Base-by-base conservation (phyloP, 2,329 filamentous ascomycete species). In the Ophiostoma australiae region DNA sequence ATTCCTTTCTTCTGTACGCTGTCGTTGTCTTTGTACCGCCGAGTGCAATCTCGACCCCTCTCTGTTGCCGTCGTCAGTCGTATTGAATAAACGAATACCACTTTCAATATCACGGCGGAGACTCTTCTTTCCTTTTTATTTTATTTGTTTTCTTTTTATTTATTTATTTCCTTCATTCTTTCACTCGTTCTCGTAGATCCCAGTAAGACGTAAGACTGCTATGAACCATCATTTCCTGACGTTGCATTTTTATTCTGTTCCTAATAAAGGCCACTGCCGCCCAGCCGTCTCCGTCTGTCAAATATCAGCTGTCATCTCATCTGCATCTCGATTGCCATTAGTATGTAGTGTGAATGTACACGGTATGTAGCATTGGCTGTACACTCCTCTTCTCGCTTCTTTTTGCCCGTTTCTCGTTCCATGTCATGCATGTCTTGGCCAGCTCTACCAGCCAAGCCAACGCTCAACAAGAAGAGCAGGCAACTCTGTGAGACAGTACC, bases 321-420 rank as follows among this genome's bases (percentile, higher is more conserved):
- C 52, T 48, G 17, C 52, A 58, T 58, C 52, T 58, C n/a, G 52
- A 58, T 58, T 27, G 52, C n/a, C 48, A n/a, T 23, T 52, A 52
- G 48, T 52, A 41, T 41, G 39, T 41, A 41, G 35, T 37, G 10
- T 41, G 8, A 41, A 41, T 41, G 39, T 41, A n/a, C n/a, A n/a
- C n/a, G n/a, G n/a, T 31, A 31, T 3, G 27, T 31, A 31, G 27
- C 3, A 31, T 31, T 31, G 27, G 3, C 27, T 3, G 1, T 31
- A 3, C 27, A 31, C 27, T 31, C 27, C 3, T 31, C 1, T 31
- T 48, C 44, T 48, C 44, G 44, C 52, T 58, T 58, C 52, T 58
- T 58, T 52, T 58, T 58, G 52, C n/a, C 52, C n/a, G 52, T 58
- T 58, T 58, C 52, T 58, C n/a, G 52, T 58, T 58, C 27, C 52